These are phyloP conservation scores for Eragrostis nindensis DNA, from an alignment of 176 grass and related monocot species.

Conservation along the genomic window DNA sequence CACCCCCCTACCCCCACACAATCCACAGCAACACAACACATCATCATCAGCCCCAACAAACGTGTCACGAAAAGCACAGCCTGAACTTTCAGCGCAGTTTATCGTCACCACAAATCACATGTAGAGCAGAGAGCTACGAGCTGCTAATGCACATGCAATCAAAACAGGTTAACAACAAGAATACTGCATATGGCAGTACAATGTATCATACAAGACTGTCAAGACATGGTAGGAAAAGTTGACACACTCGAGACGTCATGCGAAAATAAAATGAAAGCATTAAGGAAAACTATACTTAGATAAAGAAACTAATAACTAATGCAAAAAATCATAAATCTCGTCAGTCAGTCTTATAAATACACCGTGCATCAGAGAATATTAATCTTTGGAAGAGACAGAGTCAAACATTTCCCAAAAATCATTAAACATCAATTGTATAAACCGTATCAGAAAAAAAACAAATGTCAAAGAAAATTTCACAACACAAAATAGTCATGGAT, in stretches of 20 bases:
- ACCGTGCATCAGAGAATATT: not conserved
- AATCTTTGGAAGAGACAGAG: not conserved
- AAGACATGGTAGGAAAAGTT: not conserved
- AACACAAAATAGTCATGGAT: not conserved
- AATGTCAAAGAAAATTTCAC: not conserved
- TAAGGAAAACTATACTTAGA: not conserved
- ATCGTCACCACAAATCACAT: not conserved
- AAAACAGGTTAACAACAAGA: not conserved
- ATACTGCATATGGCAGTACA: not conserved
- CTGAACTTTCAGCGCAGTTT: not conserved
- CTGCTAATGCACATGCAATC: not conserved
- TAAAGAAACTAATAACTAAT: not conserved
- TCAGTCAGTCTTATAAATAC: not conserved
- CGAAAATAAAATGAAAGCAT: not conserved
- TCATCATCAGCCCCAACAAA: not conserved
- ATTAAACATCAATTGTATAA: no score
- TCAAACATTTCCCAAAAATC: no score
- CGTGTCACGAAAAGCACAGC: not conserved
- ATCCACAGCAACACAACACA: not conserved
- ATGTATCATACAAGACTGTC: not conserved
- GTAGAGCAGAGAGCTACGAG: not conserved
- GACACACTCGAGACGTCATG: not conserved
- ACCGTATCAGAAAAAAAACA: not conserved
- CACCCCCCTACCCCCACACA: slow-evolving; percentile 13
- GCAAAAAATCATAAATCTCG: not conserved